phyloP scores from a whole-genome alignment of 1,139 yeast species.

The Pichia sp. region DNA sequence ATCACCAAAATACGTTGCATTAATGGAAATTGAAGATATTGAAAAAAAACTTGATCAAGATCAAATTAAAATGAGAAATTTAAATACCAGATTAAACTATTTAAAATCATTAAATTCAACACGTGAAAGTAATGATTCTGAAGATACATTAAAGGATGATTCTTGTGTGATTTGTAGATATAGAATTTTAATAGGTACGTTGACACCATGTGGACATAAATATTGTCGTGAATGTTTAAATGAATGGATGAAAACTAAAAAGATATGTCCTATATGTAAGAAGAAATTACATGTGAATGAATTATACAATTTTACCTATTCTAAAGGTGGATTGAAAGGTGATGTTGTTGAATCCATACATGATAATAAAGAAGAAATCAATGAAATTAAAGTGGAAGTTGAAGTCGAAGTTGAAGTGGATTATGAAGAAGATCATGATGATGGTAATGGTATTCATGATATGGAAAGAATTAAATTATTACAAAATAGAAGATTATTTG shows the following conservation, averaged over 20 bases:
- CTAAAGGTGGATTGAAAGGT: slow-evolving; percentile 40
- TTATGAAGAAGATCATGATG: slow-evolving; percentile 6
- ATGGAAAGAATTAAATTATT: slow-evolving; percentile 12
- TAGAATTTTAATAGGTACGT: slow-evolving; percentile 62
- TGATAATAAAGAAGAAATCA: slow-evolving; percentile 6
- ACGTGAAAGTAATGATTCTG: slow-evolving; percentile 1
- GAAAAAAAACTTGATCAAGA: slow-evolving; percentile 15
- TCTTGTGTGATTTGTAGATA: slow-evolving; percentile 75
- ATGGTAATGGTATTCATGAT: slow-evolving; percentile 8
- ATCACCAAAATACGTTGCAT: slow-evolving; percentile 23
- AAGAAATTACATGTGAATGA: slow-evolving; percentile 38
- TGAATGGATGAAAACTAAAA: slow-evolving; percentile 54
- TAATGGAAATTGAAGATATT: slow-evolving; percentile 17
- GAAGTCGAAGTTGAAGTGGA: neutral
- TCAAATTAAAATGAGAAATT: slow-evolving; percentile 27
- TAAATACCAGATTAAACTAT: slow-evolving; percentile 55
- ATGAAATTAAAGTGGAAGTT: neutral
- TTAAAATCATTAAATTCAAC: slow-evolving; percentile 41
- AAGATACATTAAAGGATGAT: slow-evolving; percentile 26
- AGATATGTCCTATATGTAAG: slow-evolving; percentile 77
- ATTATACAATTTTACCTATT: slow-evolving; percentile 54
- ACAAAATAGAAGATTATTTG: slow-evolving; percentile 17
- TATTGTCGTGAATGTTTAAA: slow-evolving; percentile 73
- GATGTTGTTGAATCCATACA: slow-evolving; percentile 34
- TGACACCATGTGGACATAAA: slow-evolving; percentile 86